Base-by-base conservation (phyloP, 1,284 basidiomycete species). In the Microbotryomycetes sp. region DNA sequence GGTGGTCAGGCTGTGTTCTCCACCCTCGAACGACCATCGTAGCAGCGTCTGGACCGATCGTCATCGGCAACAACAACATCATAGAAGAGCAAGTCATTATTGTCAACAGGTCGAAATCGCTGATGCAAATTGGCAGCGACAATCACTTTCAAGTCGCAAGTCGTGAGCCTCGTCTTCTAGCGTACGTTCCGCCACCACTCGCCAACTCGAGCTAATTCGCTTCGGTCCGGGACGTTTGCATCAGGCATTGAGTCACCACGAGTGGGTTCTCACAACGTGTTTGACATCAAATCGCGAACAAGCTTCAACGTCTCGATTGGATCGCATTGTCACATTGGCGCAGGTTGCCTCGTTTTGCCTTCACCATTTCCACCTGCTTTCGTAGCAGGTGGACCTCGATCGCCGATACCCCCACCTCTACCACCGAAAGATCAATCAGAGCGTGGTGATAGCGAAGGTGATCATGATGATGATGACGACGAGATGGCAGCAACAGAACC, bases 131-230 rank as follows among this genome's bases (percentile, higher is more conserved):
- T 55, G 94, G 94, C 14, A 86, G 93, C 72, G 83, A 87, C 61
- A 97, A 97, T 75, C 79, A 92, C 56, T 94, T 98, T 73, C 90
- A 96, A 78, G 91, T 94, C 54, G 89, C 87, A 12, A 90, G 86
- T 75, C 85, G 90, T 88, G 72, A 69, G 87, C 83, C 4, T n/a
- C 19, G 28, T 26, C 23, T 50, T 23, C 14, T 9, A 28, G 16
- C 16, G 4, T 49, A 28, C 26, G n/a, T 52, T 29, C 7, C 23
- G 14, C 9, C 26, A 28, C 23, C 22, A 50, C 4, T 1, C 22
- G 49, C 23, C 19, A 12, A 50, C 49, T 50, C 49, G 25, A n/a
- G 12, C 23, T n/a, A n/a, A 26, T 50, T 53, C 25, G 26, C 23
- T 6, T 31, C n/a, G 58, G 59, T 56, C 49, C 51, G n/a, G 47